These are phyloP conservation scores for Thalassiosira profunda DNA, from an alignment of 108 stramenopile species.

Conservation along the genomic window DNA sequence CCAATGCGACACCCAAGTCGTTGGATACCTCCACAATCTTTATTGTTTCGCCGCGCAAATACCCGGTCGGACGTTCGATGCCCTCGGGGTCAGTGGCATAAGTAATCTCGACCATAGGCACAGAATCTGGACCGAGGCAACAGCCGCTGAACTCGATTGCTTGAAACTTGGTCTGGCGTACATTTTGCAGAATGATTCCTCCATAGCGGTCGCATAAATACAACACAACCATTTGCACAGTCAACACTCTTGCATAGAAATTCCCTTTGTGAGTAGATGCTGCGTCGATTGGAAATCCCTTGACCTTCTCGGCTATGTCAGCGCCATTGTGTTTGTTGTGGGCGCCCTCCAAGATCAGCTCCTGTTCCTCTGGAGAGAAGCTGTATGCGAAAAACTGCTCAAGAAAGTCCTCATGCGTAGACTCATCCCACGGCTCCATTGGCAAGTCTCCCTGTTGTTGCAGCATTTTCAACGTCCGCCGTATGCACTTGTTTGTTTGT, in stretches of 20 bases:
- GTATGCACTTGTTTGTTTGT: slow-evolving; percentile 10
- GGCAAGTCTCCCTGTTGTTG: slow-evolving; percentile 12
- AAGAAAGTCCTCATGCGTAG: slow-evolving; percentile 2
- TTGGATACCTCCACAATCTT: slow-evolving; percentile 14
- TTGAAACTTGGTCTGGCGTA: slow-evolving; percentile 29
- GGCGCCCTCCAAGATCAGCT: neutral
- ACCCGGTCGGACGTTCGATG: slow-evolving; percentile 11
- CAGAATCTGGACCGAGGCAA: neutral
- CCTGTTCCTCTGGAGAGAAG: slow-evolving; percentile 21
- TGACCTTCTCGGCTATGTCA: neutral
- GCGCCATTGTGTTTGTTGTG: neutral
- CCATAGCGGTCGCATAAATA: slow-evolving; percentile 3
- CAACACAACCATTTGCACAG: slow-evolving; percentile 14
- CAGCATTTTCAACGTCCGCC: slow-evolving; percentile 13
- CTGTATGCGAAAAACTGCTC: slow-evolving; percentile 16
- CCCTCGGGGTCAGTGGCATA: slow-evolving; percentile 34
- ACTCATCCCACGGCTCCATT: neutral
- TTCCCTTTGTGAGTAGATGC: neutral
- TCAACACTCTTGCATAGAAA: slow-evolving; percentile 16
- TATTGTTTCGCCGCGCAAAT: slow-evolving; percentile 21
- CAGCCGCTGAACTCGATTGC: slow-evolving; percentile 23
- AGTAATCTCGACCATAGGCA: slow-evolving; percentile 20
- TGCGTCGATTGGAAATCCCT: neutral
- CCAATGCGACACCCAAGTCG: slow-evolving; percentile 13
- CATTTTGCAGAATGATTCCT: slow-evolving; percentile 23